Evolutionary conservation across 2,329 filamentous ascomycete genomes (phyloP).

Genomic region (Pestalotiopsis sp.): DNA sequence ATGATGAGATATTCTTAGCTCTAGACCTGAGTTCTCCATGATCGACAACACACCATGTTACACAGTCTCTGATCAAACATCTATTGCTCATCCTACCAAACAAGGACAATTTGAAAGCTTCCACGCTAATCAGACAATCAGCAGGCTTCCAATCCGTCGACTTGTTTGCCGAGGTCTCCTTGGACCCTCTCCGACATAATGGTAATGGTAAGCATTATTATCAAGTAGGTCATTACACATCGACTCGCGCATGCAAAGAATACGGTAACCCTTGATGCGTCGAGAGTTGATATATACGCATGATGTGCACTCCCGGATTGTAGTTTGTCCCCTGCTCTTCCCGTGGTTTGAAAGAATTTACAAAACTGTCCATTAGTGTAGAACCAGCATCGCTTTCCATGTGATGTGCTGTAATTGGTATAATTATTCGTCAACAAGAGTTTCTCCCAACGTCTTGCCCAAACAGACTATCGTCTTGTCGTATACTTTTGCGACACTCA

Average conservation of each 20-base stretch:
- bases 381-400: background rate
- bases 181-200: background rate
- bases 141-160: background rate
- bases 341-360: background rate
- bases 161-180: background rate
- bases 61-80: slow-evolving; percentile 17
- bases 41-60: slow-evolving; percentile 19
- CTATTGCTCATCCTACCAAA: background rate
- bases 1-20: slow-evolving; percentile 19
- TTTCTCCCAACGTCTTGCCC: slow-evolving; percentile 64
- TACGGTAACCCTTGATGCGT: background rate
- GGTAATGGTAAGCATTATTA: background rate
- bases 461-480: slow-evolving; percentile 77
- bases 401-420: background rate
- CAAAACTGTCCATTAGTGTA: background rate
- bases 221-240: background rate
- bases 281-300: background rate
- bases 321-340: background rate
- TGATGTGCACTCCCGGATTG: background rate
- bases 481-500: slow-evolving; percentile 78
- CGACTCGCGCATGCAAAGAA: background rate
- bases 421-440: slow-evolving; percentile 15
- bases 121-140: background rate
- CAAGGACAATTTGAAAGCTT: background rate
- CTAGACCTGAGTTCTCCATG: slow-evolving; percentile 18